Base-by-base conservation (phyloP, 495 filamentous ascomycete genomes). In the Bathelium albidoporum region DNA sequence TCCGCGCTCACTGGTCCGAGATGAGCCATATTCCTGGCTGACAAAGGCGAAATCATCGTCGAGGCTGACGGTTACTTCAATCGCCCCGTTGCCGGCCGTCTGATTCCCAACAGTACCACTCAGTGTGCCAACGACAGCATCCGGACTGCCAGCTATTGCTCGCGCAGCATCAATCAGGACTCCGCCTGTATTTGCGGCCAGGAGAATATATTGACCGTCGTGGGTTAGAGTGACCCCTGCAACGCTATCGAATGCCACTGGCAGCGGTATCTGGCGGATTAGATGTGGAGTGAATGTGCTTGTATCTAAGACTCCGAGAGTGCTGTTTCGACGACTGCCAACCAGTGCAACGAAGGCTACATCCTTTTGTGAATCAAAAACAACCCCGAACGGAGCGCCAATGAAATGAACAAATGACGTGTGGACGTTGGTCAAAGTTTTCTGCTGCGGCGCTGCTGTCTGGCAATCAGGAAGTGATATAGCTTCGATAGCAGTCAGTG, bases 41-140 rank as follows among this genome's bases (percentile, higher is more conserved):
- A 73, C 62, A 29, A 72, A 71, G 11, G 59, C 69, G 44, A 71
- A 71, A 18, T 65, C 29, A 20, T 72, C 65, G 60, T 73, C 63
- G 39, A 32, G 31, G 26, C 59, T 65, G 22, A 67, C n/a, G 16
- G 68, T 71, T 20, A 70, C 65, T 59, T 69, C 39, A 61, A 73
- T 65, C 16, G 71, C 65, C 31, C 55, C 62, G 32, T 45, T 52
- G 11, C 71, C 71, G 16, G 66, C 66, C 26, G 58, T 65, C 20
- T 31, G 39, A 1, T 12, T 39, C 39, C 43, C 60, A n/a, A 14
- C 18, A 12, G 52, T 14, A 34, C 65, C 64, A 34, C 16, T 63
- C 14, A 70, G 36, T 22, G 60, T 12, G 49, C 66, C 68, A 28
- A 69, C 68, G 41, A 72, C 34, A 28, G 68, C 64, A 26, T 70